Evolutionary conservation across 129 eudicot species (phyloP), one percentile per base, ranked within the genome.

Genomic region (Deinandra increscens): DNA sequence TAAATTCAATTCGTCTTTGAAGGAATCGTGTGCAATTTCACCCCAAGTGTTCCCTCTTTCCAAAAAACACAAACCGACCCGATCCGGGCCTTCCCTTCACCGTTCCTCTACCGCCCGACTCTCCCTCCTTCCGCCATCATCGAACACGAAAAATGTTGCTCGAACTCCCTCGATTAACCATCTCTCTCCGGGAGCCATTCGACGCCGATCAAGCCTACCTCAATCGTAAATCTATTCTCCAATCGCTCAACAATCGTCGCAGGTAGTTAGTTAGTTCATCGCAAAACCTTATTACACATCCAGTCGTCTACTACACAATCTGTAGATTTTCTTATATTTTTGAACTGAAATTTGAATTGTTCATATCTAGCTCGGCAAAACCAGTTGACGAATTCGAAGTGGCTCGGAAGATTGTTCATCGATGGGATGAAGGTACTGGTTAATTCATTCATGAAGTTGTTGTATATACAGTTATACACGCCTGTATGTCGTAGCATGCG

Each of bases 151-250:
- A 56, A 42, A 88, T 92, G 96, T 54, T 92, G 84, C 78, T 92
- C 59, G 87, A 93, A 59, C 78, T 86, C 33, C 96, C 98, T 1
- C 92, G 98, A 14, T 51, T 93, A 60, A 78, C 98, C 11, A 89
- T 82, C 54, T 83, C 98, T 34, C 88, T 89, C 37, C 66, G 98
- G 43, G 83, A 75, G 4, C 98, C 98, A 7, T 93, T 93, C 73
- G 98, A 93, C 45, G 81, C 88, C 78, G 96, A 93, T 74, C 86
- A 84, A 76, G 98, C 96, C 11, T 93, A 89, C 50, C 89, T 93
- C 4, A 73, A 82, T 3, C 91, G 98, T 17, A 89, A 87, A 83
- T 51, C 76, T 56, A 36, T 81, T 63, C 90, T 93, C 39, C 89
- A 83, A 55, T 77, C 64, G 71, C 49, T 78, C 65, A 34, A 56